Base-by-base conservation (phyloP, 2,329 filamentous ascomycete species). In the Talaromyces sp. region DNA sequence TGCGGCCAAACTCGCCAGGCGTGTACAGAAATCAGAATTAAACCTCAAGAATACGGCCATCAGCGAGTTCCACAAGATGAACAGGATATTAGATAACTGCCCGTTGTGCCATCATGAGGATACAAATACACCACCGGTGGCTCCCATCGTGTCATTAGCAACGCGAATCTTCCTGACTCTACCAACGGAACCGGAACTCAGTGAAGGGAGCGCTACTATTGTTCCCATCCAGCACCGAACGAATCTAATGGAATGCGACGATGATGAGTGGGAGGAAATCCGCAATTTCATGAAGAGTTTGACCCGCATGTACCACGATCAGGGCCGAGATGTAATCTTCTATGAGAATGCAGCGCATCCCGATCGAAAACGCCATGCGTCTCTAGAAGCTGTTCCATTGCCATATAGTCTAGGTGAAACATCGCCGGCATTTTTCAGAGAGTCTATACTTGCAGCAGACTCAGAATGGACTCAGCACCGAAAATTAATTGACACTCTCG, bases 201-300 rank as follows among this genome's bases (percentile, higher is more conserved):
- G 87, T 69, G 85, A 91, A 59, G 92, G 92, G 54, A 90, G 93
- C 58, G 91, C 93, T 7, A 89, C 95, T 65, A 95, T 99, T 67
- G 92, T 93, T 3, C 95, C 95, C 6, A 87, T 95, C 24, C 87
- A 93, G 70, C 95, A 99, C 75, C 89, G 89, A 61, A 88, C 84
- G 27, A 99, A 98, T 75, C 86, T 99, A 0, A 82, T 99, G n/a
- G 94, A 97, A 77, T 99, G 95, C 77, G 94, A 98, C 77, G 94
- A 99, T 73, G 95, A 99, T 74, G 95, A 99, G 76, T 99, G 96
- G 96, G 95, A 99, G 75, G 95, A 99, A 78, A 89, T 99, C 6
- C 90, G 95, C 70, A 99, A 99, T 77, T 99, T 99, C 75, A 98
- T 98, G 94, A 99, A 99, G 81, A 90, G 88, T 65, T 84, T 99